Percentiles rank a stretch among this genome's conserved stretches.
Conservation (phyloP, 257 asterid genomes). For the Solanum lignicaule region DNA sequence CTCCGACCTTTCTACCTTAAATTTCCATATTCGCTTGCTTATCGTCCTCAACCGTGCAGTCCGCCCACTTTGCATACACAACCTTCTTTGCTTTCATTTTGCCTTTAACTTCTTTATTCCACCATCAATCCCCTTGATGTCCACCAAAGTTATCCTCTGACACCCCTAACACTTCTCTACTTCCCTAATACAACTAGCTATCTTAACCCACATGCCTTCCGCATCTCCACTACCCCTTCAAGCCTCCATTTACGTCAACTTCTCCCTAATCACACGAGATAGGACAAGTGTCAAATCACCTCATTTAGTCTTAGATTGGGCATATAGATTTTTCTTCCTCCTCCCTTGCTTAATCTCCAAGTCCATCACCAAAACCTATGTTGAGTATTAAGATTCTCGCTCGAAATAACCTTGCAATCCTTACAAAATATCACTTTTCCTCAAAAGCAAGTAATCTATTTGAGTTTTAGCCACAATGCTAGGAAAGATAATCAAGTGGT, state of each 20-base stretch:
- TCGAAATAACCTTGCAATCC: no score
- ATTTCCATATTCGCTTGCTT: background rate
- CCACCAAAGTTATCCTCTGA: background rate
- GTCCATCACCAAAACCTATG: background rate
- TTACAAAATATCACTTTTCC: no score
- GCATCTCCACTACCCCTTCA: background rate
- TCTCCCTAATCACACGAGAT: background rate
- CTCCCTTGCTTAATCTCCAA: no score
- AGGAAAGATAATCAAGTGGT: no score
- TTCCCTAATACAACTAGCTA: background rate
- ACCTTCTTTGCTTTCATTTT: background rate
- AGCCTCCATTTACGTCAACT: background rate
- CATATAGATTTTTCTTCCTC: background rate
- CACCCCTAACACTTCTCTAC: background rate
- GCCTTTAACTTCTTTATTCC: background rate
- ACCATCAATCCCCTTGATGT: background rate
- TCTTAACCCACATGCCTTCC: background rate
- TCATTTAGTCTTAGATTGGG: background rate
- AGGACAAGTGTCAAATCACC: background rate
- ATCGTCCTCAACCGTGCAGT: background rate
- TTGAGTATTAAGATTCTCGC: background rate
- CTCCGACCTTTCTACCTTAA: no score
- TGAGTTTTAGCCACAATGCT: no score
- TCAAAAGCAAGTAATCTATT: no score
- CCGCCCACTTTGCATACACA: background rate